A percentile compares a stretch with the other conserved stretches of the same genome.
Conservation (phyloP, 139 green algal genomes). For the Haematococcus sp. region DNA sequence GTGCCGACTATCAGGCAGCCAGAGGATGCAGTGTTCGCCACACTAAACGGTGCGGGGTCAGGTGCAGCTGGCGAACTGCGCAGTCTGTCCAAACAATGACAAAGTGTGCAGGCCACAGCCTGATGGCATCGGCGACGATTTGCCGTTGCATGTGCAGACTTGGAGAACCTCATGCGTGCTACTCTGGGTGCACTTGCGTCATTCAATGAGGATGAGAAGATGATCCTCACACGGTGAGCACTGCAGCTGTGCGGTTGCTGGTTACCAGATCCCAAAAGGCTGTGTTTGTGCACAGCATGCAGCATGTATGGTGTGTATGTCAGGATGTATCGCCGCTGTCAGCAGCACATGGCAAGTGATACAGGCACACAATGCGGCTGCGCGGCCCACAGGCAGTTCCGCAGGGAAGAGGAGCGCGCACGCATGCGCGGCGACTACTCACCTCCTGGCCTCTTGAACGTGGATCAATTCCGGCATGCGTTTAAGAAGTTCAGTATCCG, state of each 20-base stretch:
- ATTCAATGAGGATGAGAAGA: slow-evolving; percentile 58
- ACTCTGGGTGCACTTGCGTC: slow-evolving; percentile 52
- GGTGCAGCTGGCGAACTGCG: too few species aligned
- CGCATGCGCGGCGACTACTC: slow-evolving; percentile 24
- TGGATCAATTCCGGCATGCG: slow-evolving; percentile 32
- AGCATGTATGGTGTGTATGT: too few species aligned
- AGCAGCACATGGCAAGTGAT: neutral
- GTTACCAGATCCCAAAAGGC: too few species aligned
- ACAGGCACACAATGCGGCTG: neutral
- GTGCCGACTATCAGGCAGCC: slow-evolving; percentile 18
- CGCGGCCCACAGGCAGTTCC: slow-evolving; percentile 40
- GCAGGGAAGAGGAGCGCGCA: slow-evolving; percentile 41
- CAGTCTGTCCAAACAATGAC: too few species aligned
- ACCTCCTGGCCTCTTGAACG: slow-evolving; percentile 28
- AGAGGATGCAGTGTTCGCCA: slow-evolving; percentile 28
- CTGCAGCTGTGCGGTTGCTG: neutral
- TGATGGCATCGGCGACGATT: too few species aligned
- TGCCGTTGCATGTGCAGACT: too few species aligned
- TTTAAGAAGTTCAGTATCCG: slow-evolving; percentile 51
- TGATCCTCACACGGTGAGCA: slow-evolving; percentile 39
- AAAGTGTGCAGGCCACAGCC: too few species aligned
- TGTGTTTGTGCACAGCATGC: too few species aligned
- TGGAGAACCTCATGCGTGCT: slow-evolving; percentile 54
- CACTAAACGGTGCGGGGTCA: slow-evolving; percentile 29
- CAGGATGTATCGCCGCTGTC: too few species aligned